Percentiles rank a stretch among this genome's conserved stretches.
Conservation (phyloP, 805 yeast species). For the Myxozyma neglecta region DNA sequence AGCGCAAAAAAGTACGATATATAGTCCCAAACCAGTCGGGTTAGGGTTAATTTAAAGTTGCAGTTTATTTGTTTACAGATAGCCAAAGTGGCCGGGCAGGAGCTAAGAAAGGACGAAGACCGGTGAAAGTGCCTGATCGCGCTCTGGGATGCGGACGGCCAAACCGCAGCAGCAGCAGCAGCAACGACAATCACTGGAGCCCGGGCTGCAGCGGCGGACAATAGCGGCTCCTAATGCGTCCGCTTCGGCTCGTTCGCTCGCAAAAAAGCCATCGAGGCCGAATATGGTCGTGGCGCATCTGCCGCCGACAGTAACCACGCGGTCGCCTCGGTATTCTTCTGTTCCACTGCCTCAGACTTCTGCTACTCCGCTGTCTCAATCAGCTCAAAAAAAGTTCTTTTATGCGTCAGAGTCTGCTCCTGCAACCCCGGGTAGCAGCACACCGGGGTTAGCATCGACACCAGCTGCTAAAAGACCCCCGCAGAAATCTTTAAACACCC, state of each 20-base stretch:
- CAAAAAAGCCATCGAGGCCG: neutral
- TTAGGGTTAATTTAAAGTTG: too few species aligned
- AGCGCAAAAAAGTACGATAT: too few species aligned
- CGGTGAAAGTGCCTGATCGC: too few species aligned
- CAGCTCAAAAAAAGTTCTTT: neutral
- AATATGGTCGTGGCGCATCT: conserved; percentile 21
- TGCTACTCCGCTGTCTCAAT: neutral
- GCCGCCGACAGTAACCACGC: conserved; percentile 30
- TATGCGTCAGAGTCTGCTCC: neutral
- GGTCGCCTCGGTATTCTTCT: conserved; percentile 22
- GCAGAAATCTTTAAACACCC: neutral
- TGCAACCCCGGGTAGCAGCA: neutral
- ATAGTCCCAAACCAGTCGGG: too few species aligned
- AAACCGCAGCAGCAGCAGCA: too few species aligned
- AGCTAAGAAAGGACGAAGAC: too few species aligned
- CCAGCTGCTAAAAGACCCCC: neutral
- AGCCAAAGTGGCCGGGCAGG: too few species aligned
- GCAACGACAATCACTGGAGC: too few species aligned
- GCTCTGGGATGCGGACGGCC: too few species aligned
- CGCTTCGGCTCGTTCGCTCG: neutral
- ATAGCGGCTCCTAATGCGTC: neutral
- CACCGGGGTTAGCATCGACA: neutral
- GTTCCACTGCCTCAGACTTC: neutral
- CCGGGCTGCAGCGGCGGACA: neutral
- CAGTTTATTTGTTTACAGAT: too few species aligned